These are phyloP conservation scores for Emericellopsis atlantica DNA, from an alignment of 2,329 filamentous ascomycete genomes.

Conservation along the genomic window DNA sequence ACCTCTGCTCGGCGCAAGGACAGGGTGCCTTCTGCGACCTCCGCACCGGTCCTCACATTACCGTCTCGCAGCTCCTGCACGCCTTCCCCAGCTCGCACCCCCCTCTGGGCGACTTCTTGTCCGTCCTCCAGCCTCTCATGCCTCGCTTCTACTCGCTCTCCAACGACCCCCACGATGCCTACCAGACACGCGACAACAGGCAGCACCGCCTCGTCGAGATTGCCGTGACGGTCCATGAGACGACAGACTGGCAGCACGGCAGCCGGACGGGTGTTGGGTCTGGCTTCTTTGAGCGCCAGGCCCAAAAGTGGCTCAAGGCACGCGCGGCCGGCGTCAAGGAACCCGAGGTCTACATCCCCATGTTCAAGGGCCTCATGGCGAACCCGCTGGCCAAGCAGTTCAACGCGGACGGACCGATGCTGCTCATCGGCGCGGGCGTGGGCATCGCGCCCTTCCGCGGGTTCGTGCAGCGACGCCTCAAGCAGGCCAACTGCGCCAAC, in stretches of 20 bases:
- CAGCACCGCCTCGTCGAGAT: constrained; percentile 80
- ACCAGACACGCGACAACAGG: constrained; percentile 53
- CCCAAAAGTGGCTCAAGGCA: constrained; percentile 56
- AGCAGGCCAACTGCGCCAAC: constrained; percentile 92
- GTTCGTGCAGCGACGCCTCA: constrained; percentile 87
- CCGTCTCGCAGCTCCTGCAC: constrained; percentile 71
- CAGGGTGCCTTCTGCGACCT: constrained; percentile 91
- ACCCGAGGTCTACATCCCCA: constrained; percentile 66
- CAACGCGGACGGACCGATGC: constrained; percentile 88
- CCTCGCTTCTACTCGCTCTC: constrained; percentile 97
- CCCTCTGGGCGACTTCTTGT: constrained; percentile 70
- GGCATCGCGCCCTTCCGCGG: constrained; percentile 96
- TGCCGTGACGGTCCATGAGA: constrained; percentile 91
- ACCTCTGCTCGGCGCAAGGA: constrained; percentile 78
- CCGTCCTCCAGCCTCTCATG: constrained; percentile 78
- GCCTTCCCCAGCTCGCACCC: constrained; percentile 90
- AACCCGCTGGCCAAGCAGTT: constrained; percentile 92
- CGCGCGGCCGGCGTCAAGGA: constrained; percentile 44
- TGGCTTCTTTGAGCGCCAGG: constrained; percentile 84
- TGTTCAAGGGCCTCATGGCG: constrained; percentile 97
- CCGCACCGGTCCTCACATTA: constrained; percentile 77
- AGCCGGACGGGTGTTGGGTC: constrained; percentile 76
- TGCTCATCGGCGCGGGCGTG: constrained; percentile 90
- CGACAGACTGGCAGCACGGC: constrained; percentile 62
- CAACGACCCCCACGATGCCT: constrained; percentile 79